Evolutionary conservation across 345 rosid species (phyloP), one percentile per base, ranked within the genome.

Genomic region (Odontarrhena argentea): DNA sequence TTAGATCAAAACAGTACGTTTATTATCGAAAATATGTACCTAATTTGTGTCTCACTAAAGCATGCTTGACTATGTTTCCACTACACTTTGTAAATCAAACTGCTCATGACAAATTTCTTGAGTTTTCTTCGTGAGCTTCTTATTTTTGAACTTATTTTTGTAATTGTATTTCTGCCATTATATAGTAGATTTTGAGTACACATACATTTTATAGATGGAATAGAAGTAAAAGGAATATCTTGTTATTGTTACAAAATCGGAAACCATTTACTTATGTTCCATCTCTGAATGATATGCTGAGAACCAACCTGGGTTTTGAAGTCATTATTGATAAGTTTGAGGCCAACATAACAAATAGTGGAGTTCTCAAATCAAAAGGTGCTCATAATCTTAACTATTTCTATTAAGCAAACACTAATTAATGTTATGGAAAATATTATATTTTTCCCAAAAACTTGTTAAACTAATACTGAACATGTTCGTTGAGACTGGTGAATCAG

Each of bases 331-430:
- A 67, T 26, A 65, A 64, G 41, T 43, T 74, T 46, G 73, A 75
- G 63, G 45, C 79, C 13, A 18, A 22, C 41, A 76, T 85, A 61
- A 77, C 76, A 0, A 15, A 73, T 24, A 41, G 52, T 18, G 49
- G 51, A 68, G 45, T 57, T 11, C 81, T 89, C 50, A 35, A 41
- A 36, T 61, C 86, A 55, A 55, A 71, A 18, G 88, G 91, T 86
- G 63, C 28, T 42, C 52, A 18, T 18, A 18, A 57, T 32, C 22
- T 18, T 18, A 18, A 18, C 7, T 24, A 22, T 43, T 34, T 55
- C 2, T 10, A 7, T 52, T 62, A 50, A 35, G 24, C 8, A 34
- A 12, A 12, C 9, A 43, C 51, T 57, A 10, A 44, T 18, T 18
- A 18, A 18, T 69, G 49, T 26, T 59, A 8, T 54, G 57, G 43